A percentile compares a stretch with the other conserved stretches of the same genome.
These are phyloP conservation scores for Rhytidhysteron rufulum DNA, from an alignment of 2,329 filamentous ascomycete genomes.

Conservation along the genomic window DNA sequence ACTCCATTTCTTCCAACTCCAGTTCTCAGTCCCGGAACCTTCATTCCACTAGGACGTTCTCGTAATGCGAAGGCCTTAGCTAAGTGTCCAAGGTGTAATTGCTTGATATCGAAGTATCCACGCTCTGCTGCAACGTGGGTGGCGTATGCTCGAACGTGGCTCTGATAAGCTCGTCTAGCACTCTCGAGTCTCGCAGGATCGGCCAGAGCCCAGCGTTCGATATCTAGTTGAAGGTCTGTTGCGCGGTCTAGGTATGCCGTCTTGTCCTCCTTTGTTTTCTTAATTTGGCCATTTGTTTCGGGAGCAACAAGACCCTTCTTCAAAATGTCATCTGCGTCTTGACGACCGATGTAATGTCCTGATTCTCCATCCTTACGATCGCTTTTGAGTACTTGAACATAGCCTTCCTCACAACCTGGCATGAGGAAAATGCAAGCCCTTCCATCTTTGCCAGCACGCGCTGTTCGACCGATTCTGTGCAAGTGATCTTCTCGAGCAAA, in stretches of 20 bases:
- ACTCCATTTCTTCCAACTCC: conserved; percentile 33
- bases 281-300: conserved; percentile 12
- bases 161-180: conserved; percentile 81
- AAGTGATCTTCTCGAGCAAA: conserved; percentile 92
- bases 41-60: conserved; percentile 81
- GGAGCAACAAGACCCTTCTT: conserved; percentile 57
- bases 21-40: conserved; percentile 48
- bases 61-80: conserved; percentile 90
- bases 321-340: conserved; percentile 63
- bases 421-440: conserved; percentile 85
- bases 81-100: conserved; percentile 85
- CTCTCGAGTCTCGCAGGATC: conserved; percentile 70
- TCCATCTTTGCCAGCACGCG: conserved; percentile 83
- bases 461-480: conserved; percentile 90
- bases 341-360: conserved; percentile 53
- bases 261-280: conserved; percentile 29
- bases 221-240: conserved; percentile 63
- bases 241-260: conserved; percentile 62
- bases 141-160: conserved; percentile 89
- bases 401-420: conserved; percentile 88
- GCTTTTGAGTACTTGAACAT: conserved; percentile 73
- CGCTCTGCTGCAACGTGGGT: conserved; percentile 87
- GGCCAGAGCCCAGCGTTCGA: conserved; percentile 63
- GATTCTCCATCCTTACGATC: conserved; percentile 62
- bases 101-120: conserved; percentile 83